These are phyloP conservation scores for Noccaea caerulescens DNA, from an alignment of 345 rosid species.

Conservation along the genomic window DNA sequence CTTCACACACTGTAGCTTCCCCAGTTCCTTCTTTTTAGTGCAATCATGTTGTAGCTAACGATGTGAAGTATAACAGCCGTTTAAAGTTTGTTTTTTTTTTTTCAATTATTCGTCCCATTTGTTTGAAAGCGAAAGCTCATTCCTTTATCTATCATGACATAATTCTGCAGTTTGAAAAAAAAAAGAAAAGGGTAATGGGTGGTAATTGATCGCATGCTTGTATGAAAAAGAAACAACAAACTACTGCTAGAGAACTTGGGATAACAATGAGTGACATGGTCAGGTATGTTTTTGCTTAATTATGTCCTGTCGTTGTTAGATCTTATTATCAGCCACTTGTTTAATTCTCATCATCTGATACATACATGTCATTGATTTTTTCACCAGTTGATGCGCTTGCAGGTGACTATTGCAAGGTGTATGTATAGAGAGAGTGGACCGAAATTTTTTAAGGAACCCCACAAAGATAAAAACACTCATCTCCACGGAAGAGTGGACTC, in stretches of 20 bases:
- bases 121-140: conserved; percentile 33
- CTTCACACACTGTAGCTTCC: conserved; percentile 34
- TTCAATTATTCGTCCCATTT: conserved; percentile 32
- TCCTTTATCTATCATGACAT: conserved; percentile 34
- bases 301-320: conserved; percentile 40
- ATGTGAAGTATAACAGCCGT: conserved; percentile 43
- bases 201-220: conserved; percentile 23
- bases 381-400: conserved; percentile 43
- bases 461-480: conserved; percentile 43
- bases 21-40: conserved; percentile 27
- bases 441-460: conserved; percentile 42
- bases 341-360: conserved; percentile 32
- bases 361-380: conserved; percentile 31
- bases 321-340: conserved; percentile 29
- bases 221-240: conserved; percentile 28
- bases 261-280: conserved; percentile 31
- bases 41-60: conserved; percentile 35
- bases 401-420: conserved; percentile 33
- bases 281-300: conserved; percentile 34
- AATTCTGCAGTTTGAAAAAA: conserved; percentile 27
- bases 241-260: conserved; percentile 25
- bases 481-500: conserved; percentile 45
- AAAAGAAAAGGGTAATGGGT: background rate
- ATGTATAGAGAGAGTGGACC: conserved; percentile 18
- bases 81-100: background rate